Percentiles rank a stretch among this genome's conserved stretches.
phyloP scores from a whole-genome alignment of 2,329 filamentous ascomycete species.

The Stagonosporopsis vannaccii region DNA sequence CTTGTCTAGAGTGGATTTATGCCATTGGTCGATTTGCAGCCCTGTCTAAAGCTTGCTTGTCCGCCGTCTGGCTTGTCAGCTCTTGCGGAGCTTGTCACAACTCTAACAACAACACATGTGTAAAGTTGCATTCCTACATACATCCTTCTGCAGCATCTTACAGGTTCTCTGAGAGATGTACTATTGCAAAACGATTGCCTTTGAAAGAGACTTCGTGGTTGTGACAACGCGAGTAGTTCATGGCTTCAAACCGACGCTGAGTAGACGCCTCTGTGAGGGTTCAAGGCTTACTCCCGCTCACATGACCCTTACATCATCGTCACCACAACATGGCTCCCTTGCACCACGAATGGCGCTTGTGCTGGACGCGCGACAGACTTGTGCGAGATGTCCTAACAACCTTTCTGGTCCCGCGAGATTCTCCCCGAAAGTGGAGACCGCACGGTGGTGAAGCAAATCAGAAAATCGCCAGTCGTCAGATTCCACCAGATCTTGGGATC shows the following conservation, averaged over 20 bases:
- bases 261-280: neutral
- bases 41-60: conserved; percentile 9
- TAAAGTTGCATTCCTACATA: neutral
- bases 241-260: neutral
- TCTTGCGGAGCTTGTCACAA: conserved; percentile 11
- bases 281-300: neutral
- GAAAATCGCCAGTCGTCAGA: neutral
- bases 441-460: conserved; percentile 1
- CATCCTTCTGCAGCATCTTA: neutral
- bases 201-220: neutral
- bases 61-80: conserved; percentile 5
- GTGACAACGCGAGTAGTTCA: neutral
- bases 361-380: neutral
- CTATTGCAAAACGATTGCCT: neutral
- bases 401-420: conserved; percentile 7
- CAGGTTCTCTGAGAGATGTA: neutral
- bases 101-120: neutral
- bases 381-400: neutral
- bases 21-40: conserved; percentile 1
- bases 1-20: neutral
- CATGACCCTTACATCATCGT: conserved; percentile 9
- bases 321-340: conserved; percentile 2
- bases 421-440: conserved; percentile 12
- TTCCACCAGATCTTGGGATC: conserved; percentile 9
- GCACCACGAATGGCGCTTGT: neutral